phyloP scores from a whole-genome alignment of 805 yeast species.

The Candida fluviatilis region DNA sequence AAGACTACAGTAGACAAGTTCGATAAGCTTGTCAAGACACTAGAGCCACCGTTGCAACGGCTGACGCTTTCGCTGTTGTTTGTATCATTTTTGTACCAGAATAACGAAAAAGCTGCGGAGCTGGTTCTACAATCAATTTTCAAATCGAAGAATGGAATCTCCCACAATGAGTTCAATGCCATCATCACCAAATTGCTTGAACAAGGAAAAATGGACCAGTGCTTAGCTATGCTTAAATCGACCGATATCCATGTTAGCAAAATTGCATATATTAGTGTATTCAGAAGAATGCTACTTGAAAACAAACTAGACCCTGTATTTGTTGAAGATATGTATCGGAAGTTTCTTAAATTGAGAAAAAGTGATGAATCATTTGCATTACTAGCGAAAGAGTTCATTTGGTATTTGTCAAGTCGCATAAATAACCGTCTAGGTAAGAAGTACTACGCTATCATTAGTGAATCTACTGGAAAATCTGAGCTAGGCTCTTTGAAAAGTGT shows the following conservation, averaged over 20 bases:
- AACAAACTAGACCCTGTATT: slow-evolving; percentile 1
- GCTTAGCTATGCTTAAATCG: slow-evolving; percentile 18
- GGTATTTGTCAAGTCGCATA: slow-evolving; percentile 13
- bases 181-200: slow-evolving; percentile 23
- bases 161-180: slow-evolving; percentile 21
- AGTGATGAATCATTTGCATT: slow-evolving; percentile 11
- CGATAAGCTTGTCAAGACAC: slow-evolving; percentile 16
- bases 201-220: slow-evolving; percentile 20
- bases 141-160: slow-evolving; percentile 23
- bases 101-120: slow-evolving; percentile 25
- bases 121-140: slow-evolving; percentile 25
- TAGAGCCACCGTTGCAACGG: slow-evolving; percentile 29
- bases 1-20: slow-evolving; percentile 8
- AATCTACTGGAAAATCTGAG: background rate
- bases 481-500: background rate
- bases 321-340: slow-evolving; percentile 5
- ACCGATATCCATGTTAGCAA: slow-evolving; percentile 19
- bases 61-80: slow-evolving; percentile 31
- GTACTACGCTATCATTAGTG: slow-evolving; percentile 1
- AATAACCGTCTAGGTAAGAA: slow-evolving; percentile 15
- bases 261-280: slow-evolving; percentile 20
- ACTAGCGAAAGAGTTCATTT: slow-evolving; percentile 17
- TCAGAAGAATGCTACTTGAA: slow-evolving; percentile 10
- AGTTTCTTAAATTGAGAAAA: slow-evolving; percentile 7
- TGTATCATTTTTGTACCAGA: slow-evolving; percentile 21